Evolutionary conservation across 2,329 filamentous ascomycete genomes (phyloP).

Genomic region (Grosmannia serpens): DNA sequence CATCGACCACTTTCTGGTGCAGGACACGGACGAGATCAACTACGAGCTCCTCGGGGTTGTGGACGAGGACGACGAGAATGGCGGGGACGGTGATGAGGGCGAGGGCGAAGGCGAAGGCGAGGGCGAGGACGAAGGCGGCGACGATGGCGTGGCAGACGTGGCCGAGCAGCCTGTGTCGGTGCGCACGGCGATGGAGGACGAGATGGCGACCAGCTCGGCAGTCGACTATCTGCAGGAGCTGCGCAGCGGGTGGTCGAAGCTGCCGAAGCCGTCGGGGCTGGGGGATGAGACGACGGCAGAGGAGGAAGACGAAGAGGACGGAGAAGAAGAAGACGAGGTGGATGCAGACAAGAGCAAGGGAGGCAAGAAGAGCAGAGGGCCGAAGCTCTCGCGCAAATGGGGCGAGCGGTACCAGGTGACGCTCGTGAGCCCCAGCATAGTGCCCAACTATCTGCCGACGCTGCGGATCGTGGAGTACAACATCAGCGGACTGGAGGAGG

Average conservation of each 20-base stretch:
- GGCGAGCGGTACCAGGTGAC: constrained; percentile 78
- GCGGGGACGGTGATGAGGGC: neutral
- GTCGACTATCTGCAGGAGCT: constrained; percentile 70
- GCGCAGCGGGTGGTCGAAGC: constrained; percentile 61
- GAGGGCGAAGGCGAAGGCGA: neutral
- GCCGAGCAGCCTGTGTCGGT: constrained; percentile 2
- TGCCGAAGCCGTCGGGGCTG: constrained; percentile 41
- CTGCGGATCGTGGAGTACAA: constrained; percentile 93
- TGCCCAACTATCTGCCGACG: constrained; percentile 87
- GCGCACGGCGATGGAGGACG: constrained; percentile 33
- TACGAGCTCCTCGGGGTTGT: constrained; percentile 32
- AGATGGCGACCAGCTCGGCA: constrained; percentile 55
- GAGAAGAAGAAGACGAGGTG: constrained; percentile 13
- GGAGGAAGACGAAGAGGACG: constrained; percentile 12
- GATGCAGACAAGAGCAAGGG: constrained; percentile 14
- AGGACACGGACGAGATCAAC: constrained; percentile 70
- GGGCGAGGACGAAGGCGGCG: neutral
- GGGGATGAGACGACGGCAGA: constrained; percentile 9
- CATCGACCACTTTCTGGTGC: constrained; percentile 89
- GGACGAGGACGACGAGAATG: constrained; percentile 29
- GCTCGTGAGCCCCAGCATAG: constrained; percentile 73
- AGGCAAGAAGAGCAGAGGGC: constrained; percentile 14
- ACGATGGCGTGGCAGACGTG: neutral
- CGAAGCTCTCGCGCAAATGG: constrained; percentile 37
- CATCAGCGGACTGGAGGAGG: constrained; percentile 59